phyloP scores from a whole-genome alignment of 2,329 filamentous ascomycete species.

The Scortechinia acanthostroma region DNA sequence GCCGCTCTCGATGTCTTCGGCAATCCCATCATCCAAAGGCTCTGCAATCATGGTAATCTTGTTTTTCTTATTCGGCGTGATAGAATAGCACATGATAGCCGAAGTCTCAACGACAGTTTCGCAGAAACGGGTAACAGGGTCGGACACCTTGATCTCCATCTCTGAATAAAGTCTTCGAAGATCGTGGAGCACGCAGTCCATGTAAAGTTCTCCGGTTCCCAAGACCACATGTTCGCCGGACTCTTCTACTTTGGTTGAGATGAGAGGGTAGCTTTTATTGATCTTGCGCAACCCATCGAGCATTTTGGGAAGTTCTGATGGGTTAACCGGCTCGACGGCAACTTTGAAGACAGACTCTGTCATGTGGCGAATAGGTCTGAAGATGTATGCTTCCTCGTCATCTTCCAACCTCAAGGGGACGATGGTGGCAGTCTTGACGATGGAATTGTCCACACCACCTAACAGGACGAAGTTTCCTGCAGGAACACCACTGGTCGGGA shows the following conservation, averaged over 20 bases:
- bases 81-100: constrained; percentile 93
- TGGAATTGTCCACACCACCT: constrained; percentile 90
- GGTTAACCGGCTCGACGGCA: constrained; percentile 95
- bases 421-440: constrained; percentile 92
- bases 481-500: constrained; percentile 83
- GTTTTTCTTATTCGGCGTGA: constrained; percentile 99
- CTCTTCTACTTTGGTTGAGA: constrained; percentile 95
- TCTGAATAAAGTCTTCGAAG: constrained; percentile 88
- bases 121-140: constrained; percentile 93
- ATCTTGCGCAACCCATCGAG: constrained; percentile 91
- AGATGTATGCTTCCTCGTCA: constrained; percentile 89
- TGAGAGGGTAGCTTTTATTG: constrained; percentile 94
- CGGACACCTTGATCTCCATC: constrained; percentile 98
- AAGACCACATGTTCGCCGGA: constrained; percentile 93
- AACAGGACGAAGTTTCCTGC: constrained; percentile 92
- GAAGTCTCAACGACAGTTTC: constrained; percentile 97
- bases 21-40: constrained; percentile 88
- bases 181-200: constrained; percentile 97
- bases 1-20: constrained; percentile 86
- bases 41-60: constrained; percentile 98
- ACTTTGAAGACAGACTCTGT: constrained; percentile 97
- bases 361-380: constrained; percentile 86
- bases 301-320: constrained; percentile 97
- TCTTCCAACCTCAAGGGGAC: constrained; percentile 74
- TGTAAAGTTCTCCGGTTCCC: constrained; percentile 96